phyloP scores from a whole-genome alignment of 208 protist genomes.

The Sergeia podlipaevii region DNA sequence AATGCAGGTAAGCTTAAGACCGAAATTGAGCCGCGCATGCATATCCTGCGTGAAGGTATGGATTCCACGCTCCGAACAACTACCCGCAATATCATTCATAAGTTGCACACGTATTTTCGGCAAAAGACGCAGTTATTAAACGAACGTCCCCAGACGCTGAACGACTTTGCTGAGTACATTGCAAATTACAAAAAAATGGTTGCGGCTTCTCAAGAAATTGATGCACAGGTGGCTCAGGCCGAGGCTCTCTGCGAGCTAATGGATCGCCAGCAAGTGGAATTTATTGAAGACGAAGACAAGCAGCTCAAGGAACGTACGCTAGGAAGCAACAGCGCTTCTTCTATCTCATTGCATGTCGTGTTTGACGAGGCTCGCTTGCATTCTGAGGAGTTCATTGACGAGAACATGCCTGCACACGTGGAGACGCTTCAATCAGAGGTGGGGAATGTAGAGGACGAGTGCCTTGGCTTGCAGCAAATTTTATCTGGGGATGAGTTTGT shows the following conservation, averaged over 20 bases:
- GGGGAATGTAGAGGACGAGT: slow-evolving; percentile 84
- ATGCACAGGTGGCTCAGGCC: slow-evolving; percentile 67
- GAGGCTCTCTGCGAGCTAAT: slow-evolving; percentile 90
- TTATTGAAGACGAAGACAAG: slow-evolving; percentile 86
- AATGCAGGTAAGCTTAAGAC: slow-evolving; percentile 88
- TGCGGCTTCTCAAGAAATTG: slow-evolving; percentile 35
- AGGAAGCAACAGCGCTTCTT: slow-evolving; percentile 43
- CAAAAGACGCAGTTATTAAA: slow-evolving; percentile 83
- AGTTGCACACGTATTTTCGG: slow-evolving; percentile 85
- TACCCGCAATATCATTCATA: slow-evolving; percentile 44
- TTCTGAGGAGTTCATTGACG: slow-evolving; percentile 87
- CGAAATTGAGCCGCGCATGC: slow-evolving; percentile 85
- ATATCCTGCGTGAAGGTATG: slow-evolving; percentile 66
- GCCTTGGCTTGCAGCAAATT: slow-evolving; percentile 75
- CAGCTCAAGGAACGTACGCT: slow-evolving; percentile 87
- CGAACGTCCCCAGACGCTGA: slow-evolving; percentile 61
- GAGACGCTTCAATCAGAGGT: slow-evolving; percentile 69
- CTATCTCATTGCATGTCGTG: slow-evolving; percentile 67
- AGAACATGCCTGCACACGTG: slow-evolving; percentile 71
- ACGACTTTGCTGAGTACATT: slow-evolving; percentile 86
- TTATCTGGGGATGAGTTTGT: slow-evolving; percentile 87
- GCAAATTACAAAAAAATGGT: slow-evolving; percentile 81
- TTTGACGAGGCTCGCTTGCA: slow-evolving; percentile 85
- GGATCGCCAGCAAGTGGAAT: slow-evolving; percentile 87
- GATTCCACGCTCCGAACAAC: slow-evolving; percentile 72